These are phyloP conservation scores for Pseudocercospora fuligena DNA, from an alignment of 2,329 filamentous ascomycete genomes.

Conservation along the genomic window DNA sequence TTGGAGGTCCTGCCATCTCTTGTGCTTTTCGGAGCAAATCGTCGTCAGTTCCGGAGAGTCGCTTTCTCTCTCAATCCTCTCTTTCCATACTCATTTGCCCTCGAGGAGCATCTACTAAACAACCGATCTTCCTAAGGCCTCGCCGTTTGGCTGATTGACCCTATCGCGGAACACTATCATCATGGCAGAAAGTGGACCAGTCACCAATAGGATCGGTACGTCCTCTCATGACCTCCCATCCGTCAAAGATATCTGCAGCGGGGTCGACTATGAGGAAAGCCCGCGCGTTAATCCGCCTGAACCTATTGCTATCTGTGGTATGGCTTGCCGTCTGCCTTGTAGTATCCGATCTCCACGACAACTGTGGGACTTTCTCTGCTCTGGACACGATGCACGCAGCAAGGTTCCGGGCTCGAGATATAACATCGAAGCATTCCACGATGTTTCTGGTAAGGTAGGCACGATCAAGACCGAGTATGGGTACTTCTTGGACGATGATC, in stretches of 20 bases:
- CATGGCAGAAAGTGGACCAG: too few species aligned
- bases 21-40: too few species aligned
- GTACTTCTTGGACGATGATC: conserved; percentile 16
- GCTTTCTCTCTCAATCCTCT: too few species aligned
- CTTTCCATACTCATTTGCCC: too few species aligned
- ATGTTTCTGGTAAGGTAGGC: background rate
- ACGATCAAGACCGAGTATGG: background rate
- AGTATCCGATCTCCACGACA: background rate
- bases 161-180: too few species aligned
- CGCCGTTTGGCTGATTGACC: too few species aligned
- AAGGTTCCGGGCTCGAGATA: conserved; percentile 4
- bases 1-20: too few species aligned
- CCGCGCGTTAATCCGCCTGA: background rate
- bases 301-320: conserved; percentile 5
- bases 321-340: background rate
- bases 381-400: background rate
- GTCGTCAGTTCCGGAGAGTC: too few species aligned
- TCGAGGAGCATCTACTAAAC: too few species aligned
- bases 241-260: background rate
- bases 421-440: conserved; percentile 17
- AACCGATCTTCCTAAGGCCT: too few species aligned
- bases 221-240: too few species aligned
- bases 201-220: background rate
- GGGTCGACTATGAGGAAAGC: background rate
- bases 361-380: background rate